Percentiles rank a stretch among this genome's conserved stretches.
phyloP scores from a whole-genome alignment of 345 rosid species.

The Pelargonium nanum region DNA sequence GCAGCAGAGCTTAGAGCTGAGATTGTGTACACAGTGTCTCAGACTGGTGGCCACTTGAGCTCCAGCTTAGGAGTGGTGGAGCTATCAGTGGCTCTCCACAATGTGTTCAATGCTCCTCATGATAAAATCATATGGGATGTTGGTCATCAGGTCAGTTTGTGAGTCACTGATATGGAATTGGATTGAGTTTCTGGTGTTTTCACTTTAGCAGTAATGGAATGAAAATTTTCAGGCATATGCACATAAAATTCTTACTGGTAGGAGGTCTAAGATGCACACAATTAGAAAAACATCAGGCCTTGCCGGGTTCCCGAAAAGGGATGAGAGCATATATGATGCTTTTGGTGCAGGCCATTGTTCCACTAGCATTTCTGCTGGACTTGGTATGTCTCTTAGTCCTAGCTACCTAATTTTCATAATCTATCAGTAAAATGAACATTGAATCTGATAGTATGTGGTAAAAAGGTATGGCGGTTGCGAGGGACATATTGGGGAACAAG shows the following conservation, averaged over 20 bases:
- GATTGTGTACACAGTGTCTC: constrained; percentile 38
- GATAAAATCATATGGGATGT: constrained; percentile 76
- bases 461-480: constrained; percentile 63
- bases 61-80: constrained; percentile 64
- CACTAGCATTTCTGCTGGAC: constrained; percentile 75
- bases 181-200: not conserved
- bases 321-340: constrained; percentile 58
- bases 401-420: not conserved
- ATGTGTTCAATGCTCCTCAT: constrained; percentile 52
- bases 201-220: too few relatives aligned
- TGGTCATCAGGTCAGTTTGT: constrained; percentile 56
- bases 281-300: constrained; percentile 62
- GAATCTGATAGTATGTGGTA: not conserved
- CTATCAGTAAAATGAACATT: not conserved
- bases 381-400: constrained; percentile 26
- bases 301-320: constrained; percentile 67
- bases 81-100: constrained; percentile 49
- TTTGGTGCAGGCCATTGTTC: constrained; percentile 74
- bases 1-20: constrained; percentile 61
- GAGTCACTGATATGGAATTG: not conserved
- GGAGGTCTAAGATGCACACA: constrained; percentile 62
- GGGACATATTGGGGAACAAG: constrained; percentile 46
- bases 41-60: constrained; percentile 63
- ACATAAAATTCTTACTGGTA: constrained; percentile 68
- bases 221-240: constrained; percentile 57